Evolutionary conservation across 345 rosid genomes (phyloP).

Genomic region (Lepidium didymum): DNA sequence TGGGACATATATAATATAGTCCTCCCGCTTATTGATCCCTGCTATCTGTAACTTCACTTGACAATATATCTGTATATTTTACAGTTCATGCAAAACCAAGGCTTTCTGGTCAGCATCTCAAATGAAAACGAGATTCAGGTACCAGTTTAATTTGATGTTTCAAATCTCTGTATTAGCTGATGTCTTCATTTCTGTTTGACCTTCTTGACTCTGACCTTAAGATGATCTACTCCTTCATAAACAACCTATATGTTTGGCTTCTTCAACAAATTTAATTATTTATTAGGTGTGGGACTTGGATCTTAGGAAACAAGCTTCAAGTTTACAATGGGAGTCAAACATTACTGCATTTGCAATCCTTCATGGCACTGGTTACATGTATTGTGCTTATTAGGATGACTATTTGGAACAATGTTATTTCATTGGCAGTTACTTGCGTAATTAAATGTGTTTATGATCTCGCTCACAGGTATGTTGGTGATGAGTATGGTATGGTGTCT

Average conservation of each 20-base stretch:
- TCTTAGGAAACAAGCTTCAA: conserved; percentile 42
- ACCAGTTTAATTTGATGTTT: conserved; percentile 8
- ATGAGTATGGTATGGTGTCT: conserved; percentile 67
- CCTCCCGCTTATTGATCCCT: not conserved
- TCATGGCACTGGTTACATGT: conserved; percentile 71
- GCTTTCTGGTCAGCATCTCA: conserved; percentile 59
- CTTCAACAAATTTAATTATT: conserved; percentile 1
- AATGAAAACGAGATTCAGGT: conserved; percentile 80
- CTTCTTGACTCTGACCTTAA: conserved; percentile 5
- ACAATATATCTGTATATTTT: conserved; percentile 1
- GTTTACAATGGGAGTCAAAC: conserved; percentile 65
- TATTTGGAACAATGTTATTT: not conserved
- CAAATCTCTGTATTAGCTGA: conserved; percentile 19
- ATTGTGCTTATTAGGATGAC: conserved; percentile 9
- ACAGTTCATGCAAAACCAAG: conserved; percentile 79
- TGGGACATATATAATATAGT: not conserved
- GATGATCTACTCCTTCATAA: conserved; percentile 1
- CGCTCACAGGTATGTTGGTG: conserved; percentile 68
- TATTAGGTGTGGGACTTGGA: conserved; percentile 86
- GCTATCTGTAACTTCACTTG: not conserved
- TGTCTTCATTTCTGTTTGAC: not conserved
- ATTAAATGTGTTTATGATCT: conserved; percentile 1
- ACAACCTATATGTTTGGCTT: not conserved
- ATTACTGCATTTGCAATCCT: conserved; percentile 77
- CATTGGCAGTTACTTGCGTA: not conserved